Evolutionary conservation across 331 rosid species (phyloP).

Genomic region (Dryas integrifolia): DNA sequence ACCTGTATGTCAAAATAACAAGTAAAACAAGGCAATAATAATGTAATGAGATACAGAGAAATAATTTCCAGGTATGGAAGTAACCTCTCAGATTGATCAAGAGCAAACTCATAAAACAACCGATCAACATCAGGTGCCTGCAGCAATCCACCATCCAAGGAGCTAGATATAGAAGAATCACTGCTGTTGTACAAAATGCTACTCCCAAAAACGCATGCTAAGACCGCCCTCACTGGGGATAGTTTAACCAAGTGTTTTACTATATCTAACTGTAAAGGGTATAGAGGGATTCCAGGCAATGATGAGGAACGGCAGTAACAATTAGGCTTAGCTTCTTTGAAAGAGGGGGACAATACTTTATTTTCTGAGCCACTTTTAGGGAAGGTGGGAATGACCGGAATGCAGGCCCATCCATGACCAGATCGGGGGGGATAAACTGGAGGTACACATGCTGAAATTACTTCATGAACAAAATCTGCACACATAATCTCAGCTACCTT

Average conservation of each 20-base stretch:
- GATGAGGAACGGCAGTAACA: constrained; percentile 64
- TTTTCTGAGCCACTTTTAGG: constrained; percentile 70
- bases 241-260: constrained; percentile 93
- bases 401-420: constrained; percentile 98
- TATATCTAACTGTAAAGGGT: constrained; percentile 89
- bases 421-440: constrained; percentile 93
- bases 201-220: constrained; percentile 95
- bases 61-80: constrained; percentile 16
- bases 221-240: constrained; percentile 94
- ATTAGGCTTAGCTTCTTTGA: constrained; percentile 79
- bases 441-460: constrained; percentile 96
- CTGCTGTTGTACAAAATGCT: constrained; percentile 76
- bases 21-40: constrained; percentile 28
- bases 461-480: constrained; percentile 97
- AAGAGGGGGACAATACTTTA: constrained; percentile 75
- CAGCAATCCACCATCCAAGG: constrained; percentile 68
- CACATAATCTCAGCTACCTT: constrained; percentile 92
- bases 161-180: constrained; percentile 71
- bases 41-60: constrained; percentile 5
- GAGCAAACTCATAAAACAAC: constrained; percentile 93
- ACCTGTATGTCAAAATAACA: constrained; percentile 49
- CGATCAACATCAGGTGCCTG: constrained; percentile 80
- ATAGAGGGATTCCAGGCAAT: constrained; percentile 74
- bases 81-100: constrained; percentile 98
- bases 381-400: constrained; percentile 78